A percentile compares a stretch with the other conserved stretches of the same genome.
Evolutionary conservation across 257 asterid species (phyloP).

Genomic region (Solanum neorickii): DNA sequence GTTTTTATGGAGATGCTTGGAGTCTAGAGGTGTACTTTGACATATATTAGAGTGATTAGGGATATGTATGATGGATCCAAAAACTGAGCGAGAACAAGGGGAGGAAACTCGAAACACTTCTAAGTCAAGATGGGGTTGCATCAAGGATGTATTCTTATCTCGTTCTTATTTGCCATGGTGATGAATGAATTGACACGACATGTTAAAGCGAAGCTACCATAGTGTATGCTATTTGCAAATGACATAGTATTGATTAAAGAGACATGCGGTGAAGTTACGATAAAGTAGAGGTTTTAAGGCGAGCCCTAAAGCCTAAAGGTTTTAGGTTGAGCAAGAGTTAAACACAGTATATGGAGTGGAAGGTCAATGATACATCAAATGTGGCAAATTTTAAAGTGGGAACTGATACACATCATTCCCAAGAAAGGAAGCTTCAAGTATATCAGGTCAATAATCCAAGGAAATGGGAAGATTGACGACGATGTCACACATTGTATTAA

Average conservation of each 20-base stretch:
- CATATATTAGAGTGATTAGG: not conserved
- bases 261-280: not conserved
- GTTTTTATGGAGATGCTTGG: not conserved
- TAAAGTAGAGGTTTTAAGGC: not conserved
- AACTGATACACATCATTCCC: not conserved
- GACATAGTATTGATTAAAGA: not conserved
- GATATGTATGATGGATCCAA: not conserved
- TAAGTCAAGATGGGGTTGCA: not conserved
- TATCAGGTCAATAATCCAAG: not conserved
- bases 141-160: not conserved
- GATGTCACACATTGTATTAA: not conserved
- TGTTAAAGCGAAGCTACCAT: not conserved
- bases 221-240: not conserved
- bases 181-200: not conserved
- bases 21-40: not conserved
- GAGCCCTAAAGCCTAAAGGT: not conserved
- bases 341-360: not conserved
- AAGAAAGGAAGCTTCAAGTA: not conserved
- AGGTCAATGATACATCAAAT: not conserved
- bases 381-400: not conserved
- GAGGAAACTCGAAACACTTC: not conserved
- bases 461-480: not conserved
- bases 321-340: not conserved
- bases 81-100: not conserved
- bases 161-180: not conserved